These are phyloP conservation scores for Penicillium polonicum DNA, from an alignment of 2,329 filamentous ascomycete genomes.

Conservation along the genomic window DNA sequence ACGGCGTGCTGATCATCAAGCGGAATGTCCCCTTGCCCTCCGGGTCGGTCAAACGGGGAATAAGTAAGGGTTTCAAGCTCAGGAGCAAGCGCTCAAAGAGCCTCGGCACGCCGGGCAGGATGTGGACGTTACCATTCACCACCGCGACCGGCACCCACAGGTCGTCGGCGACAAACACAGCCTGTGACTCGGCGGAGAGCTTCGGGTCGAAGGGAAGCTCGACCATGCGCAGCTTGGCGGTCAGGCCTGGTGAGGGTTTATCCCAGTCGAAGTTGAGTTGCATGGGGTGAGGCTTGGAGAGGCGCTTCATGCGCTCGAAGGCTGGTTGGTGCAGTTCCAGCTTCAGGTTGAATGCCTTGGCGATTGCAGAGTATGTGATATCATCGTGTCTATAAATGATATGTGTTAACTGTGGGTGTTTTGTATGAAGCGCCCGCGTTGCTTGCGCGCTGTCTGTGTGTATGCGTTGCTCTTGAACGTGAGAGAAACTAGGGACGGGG, in stretches of 20 bases:
- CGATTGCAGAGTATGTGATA: conserved; percentile 93
- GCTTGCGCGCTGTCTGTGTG: neutral
- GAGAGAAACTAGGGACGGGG: neutral
- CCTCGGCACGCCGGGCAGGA: conserved; percentile 83
- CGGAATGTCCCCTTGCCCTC: conserved; percentile 77
- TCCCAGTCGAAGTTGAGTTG: conserved; percentile 83
- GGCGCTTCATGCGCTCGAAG: conserved; percentile 76
- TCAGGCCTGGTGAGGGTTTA: conserved; percentile 71
- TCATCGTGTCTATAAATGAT: conserved; percentile 77
- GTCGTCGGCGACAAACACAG: conserved; percentile 74
- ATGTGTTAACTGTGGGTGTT: neutral
- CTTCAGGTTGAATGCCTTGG: conserved; percentile 77
- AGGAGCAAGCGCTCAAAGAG: conserved; percentile 79
- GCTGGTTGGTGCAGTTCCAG: conserved; percentile 75
- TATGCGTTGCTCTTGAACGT: neutral
- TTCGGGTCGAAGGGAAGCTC: conserved; percentile 73
- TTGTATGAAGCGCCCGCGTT: neutral
- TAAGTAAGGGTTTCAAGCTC: conserved; percentile 68
- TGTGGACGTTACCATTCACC: conserved; percentile 90
- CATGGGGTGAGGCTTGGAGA: conserved; percentile 70
- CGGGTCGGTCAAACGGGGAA: conserved; percentile 72
- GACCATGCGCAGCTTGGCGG: conserved; percentile 87
- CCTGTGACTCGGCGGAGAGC: conserved; percentile 66
- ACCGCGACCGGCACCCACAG: conserved; percentile 88
- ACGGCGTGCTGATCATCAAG: conserved; percentile 80